Conservation (phyloP, 2,329 filamentous ascomycete genomes). For the Chalaropsis ovoidea region DNA sequence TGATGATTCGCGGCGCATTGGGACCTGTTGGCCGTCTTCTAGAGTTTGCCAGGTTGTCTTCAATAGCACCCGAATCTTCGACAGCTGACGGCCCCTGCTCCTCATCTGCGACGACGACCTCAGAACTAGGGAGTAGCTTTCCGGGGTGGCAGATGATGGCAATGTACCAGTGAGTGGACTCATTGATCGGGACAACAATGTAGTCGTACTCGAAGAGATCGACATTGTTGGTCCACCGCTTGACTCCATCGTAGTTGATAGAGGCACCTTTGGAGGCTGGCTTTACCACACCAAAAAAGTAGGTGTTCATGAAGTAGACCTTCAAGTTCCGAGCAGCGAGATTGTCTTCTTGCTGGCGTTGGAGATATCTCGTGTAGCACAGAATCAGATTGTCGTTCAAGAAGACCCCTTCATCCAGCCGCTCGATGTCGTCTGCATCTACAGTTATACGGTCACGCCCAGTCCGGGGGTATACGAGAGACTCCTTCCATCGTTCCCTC, state of each 20-base stretch:
- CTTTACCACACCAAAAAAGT: conserved; percentile 73
- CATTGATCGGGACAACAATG: conserved; percentile 84
- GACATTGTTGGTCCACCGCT: conserved; percentile 75
- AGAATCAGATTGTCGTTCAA: conserved; percentile 87
- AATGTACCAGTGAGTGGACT: conserved; percentile 82
- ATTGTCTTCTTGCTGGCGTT: conserved; percentile 49
- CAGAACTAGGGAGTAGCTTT: conserved; percentile 40
- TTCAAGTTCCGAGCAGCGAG: conserved; percentile 43
- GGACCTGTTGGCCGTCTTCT: conserved; percentile 32
- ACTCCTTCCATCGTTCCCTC: conserved; percentile 44
- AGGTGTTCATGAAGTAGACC: conserved; percentile 85
- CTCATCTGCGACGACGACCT: not conserved
- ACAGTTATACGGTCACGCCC: conserved; percentile 55
- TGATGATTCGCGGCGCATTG: conserved; percentile 61
- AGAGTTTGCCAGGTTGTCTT: not conserved
- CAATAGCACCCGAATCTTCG: not conserved
- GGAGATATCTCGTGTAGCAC: conserved; percentile 72
- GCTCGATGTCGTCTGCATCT: conserved; percentile 59
- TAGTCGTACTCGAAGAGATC: conserved; percentile 82
- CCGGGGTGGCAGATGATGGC: conserved; percentile 87
- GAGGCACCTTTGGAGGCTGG: conserved; percentile 37
- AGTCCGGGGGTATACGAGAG: conserved; percentile 51
- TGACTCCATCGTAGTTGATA: conserved; percentile 78
- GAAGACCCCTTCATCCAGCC: conserved; percentile 74
- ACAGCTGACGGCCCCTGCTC: conserved; percentile 1